phyloP scores from a whole-genome alignment of 225 moss, liverwort and hornwort genomes.

The Pleurozium schreberi region DNA sequence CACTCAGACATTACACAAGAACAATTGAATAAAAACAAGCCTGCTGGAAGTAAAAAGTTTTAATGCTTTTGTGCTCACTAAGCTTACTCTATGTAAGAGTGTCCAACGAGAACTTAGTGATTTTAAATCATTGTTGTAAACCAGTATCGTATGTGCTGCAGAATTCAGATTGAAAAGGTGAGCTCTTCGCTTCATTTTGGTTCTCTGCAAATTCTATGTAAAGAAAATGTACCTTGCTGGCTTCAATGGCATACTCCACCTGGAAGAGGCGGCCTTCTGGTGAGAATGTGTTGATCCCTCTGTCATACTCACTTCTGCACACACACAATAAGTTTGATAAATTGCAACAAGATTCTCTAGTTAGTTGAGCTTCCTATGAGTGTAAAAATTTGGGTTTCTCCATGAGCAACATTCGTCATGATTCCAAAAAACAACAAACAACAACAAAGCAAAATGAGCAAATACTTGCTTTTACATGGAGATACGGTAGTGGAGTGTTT shows the following conservation, averaged over 20 bases:
- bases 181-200: not conserved
- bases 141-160: not conserved
- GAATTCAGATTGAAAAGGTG: not conserved
- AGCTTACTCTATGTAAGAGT: not conserved
- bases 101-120: no score
- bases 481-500: not conserved
- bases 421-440: not conserved
- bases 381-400: not conserved
- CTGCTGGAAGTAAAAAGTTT: no score
- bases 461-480: not conserved
- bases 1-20: not conserved
- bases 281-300: constrained; percentile 48
- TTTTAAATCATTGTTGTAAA: not conserved
- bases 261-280: constrained; percentile 50
- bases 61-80: not conserved
- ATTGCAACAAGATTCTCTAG: not conserved
- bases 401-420: not conserved
- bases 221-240: constrained; percentile 19
- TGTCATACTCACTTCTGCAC: constrained; percentile 50
- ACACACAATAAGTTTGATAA: no score
- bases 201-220: no score
- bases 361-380: not conserved
- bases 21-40: not conserved
- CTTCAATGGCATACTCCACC: constrained; percentile 54
- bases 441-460: not conserved